Percentiles rank a stretch among this genome's conserved stretches.
phyloP scores from a whole-genome alignment of 768 basidiomycete species.

The Naganishia antarctica region DNA sequence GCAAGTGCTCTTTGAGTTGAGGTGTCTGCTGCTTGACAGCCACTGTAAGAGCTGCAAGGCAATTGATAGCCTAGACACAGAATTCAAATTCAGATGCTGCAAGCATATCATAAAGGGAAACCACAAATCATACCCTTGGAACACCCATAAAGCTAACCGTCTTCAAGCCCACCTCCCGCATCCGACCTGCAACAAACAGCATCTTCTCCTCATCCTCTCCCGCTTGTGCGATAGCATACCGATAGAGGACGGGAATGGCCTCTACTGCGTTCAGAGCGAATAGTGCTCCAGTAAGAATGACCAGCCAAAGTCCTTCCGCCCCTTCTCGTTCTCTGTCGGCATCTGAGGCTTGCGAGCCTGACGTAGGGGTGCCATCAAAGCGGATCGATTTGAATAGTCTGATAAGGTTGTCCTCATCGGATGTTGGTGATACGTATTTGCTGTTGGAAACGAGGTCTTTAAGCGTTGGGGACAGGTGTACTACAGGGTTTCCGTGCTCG shows the following conservation, averaged over 20 bases:
- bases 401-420: background rate
- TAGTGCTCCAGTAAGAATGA: background rate
- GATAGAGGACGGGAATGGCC: conserved; percentile 4
- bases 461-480: background rate
- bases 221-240: conserved; percentile 2
- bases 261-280: conserved; percentile 6
- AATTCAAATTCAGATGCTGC: background rate
- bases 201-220: background rate
- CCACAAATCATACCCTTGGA: conserved; percentile 17
- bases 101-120: background rate
- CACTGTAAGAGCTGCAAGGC: conserved; percentile 1
- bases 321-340: background rate
- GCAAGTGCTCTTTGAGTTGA: background rate
- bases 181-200: conserved; percentile 10
- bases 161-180: conserved; percentile 21
- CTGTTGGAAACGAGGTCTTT: background rate
- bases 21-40: background rate
- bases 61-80: conserved; percentile 13
- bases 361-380: background rate
- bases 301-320: background rate
- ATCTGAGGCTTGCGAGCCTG: background rate
- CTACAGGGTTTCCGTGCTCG: background rate
- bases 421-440: background rate
- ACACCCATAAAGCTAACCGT: conserved; percentile 18
- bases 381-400: conserved; percentile 1